Percentiles rank a stretch among this genome's conserved stretches.
phyloP scores from a whole-genome alignment of 164 flowering plant genomes.

The Liquidambar formosana region DNA sequence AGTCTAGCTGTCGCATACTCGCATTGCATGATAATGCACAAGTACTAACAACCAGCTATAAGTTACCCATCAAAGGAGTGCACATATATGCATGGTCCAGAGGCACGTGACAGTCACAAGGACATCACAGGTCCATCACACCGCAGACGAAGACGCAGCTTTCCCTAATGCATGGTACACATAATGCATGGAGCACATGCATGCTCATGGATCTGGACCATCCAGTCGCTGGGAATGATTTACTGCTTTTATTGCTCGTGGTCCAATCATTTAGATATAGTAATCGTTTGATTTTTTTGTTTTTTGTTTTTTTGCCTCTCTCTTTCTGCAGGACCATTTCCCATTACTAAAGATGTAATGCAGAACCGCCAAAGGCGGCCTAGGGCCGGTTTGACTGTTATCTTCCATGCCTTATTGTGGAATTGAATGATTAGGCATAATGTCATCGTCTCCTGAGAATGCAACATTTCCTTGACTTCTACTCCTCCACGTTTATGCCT shows the following conservation, averaged over 20 bases:
- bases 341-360: conserved; percentile 14
- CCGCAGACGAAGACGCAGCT: too few species aligned
- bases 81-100: conserved; percentile 13
- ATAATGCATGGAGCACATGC: conserved; percentile 1
- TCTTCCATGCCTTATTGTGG: background rate
- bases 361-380: background rate
- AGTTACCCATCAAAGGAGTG: background rate
- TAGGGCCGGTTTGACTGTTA: background rate
- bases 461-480: background rate
- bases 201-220: conserved; percentile 23
- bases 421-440: background rate
- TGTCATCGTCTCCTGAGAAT: conserved; percentile 1
- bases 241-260: conserved; percentile 24
- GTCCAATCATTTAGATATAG: conserved; percentile 15
- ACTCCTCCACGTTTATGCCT: background rate
- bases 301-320: background rate
- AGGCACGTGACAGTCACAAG: conserved; percentile 16
- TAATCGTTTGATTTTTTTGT: conserved; percentile 3
- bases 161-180: background rate
- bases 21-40: background rate
- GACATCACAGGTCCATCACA: too few species aligned
- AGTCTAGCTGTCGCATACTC: too few species aligned
- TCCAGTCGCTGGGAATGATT: background rate
- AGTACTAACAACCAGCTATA: conserved; percentile 1
- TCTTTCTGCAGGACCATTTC: conserved; percentile 23